These are phyloP conservation scores for Fagopyrum tataricum DNA, from an alignment of 148 eudicot genomes.

Conservation along the genomic window DNA sequence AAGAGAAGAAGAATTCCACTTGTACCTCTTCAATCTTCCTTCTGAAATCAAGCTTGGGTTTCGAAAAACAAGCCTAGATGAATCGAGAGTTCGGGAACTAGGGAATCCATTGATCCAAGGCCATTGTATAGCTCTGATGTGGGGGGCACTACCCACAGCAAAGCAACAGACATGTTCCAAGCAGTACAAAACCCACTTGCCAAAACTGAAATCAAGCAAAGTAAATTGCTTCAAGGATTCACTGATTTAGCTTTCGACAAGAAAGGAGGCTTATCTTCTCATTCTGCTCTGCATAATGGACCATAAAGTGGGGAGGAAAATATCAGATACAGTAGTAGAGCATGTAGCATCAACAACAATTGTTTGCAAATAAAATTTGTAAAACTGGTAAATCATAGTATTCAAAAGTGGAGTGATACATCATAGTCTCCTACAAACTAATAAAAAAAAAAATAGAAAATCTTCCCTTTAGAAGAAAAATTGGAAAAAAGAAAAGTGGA, in stretches of 20 bases:
- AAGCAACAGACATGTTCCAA: conserved; percentile 60
- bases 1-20: conserved; percentile 30
- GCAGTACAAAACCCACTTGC: background rate
- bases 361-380: background rate
- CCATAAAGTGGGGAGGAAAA: background rate
- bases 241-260: background rate
- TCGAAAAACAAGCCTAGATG: conserved; percentile 18
- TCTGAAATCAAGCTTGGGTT: conserved; percentile 18
- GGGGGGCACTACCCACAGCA: conserved; percentile 66
- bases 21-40: conserved; percentile 36
- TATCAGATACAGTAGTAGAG: background rate
- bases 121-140: conserved; percentile 51
- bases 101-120: conserved; percentile 40
- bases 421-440: background rate
- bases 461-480: background rate
- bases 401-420: background rate
- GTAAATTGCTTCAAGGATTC: background rate
- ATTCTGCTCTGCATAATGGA: background rate
- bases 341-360: background rate
- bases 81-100: conserved; percentile 18
- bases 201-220: background rate
- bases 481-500: conserved; percentile 4
- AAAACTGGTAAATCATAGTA: conserved; percentile 2
- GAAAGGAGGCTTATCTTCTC: background rate
- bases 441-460: background rate